Conservation (phyloP, 1,284 basidiomycete species). For the Marasmius tenuissimus region DNA sequence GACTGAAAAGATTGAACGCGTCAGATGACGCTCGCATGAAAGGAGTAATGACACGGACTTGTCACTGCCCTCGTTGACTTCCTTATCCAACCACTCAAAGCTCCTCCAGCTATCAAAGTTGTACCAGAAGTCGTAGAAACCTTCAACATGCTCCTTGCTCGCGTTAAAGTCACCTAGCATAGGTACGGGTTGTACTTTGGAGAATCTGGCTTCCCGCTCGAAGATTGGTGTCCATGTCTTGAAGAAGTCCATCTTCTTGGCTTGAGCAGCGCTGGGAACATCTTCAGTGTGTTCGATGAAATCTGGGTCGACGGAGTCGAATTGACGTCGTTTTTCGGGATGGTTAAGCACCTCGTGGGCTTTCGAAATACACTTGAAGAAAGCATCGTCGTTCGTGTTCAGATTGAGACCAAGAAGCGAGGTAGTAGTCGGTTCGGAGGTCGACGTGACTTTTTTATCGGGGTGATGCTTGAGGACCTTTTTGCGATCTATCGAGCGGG, state of each 20-base stretch:
- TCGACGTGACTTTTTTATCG: slow-evolving; percentile 88
- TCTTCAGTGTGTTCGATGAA: slow-evolving; percentile 78
- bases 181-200: slow-evolving; percentile 86
- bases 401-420: slow-evolving; percentile 38
- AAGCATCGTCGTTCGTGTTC: slow-evolving; percentile 88
- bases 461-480: slow-evolving; percentile 99
- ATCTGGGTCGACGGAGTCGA: slow-evolving; percentile 92
- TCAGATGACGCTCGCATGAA: neutral
- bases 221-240: slow-evolving; percentile 79
- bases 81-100: slow-evolving; percentile 99
- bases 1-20: slow-evolving; percentile 48
- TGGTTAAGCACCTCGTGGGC: slow-evolving; percentile 91
- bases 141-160: slow-evolving; percentile 83
- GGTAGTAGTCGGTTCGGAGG: slow-evolving; percentile 52
- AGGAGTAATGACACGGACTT: slow-evolving; percentile 51
- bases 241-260: slow-evolving; percentile 61
- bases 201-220: slow-evolving; percentile 91
- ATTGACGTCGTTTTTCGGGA: slow-evolving; percentile 88
- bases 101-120: slow-evolving; percentile 99
- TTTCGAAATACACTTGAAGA: slow-evolving; percentile 99
- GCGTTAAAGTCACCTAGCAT: slow-evolving; percentile 74
- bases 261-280: slow-evolving; percentile 66
- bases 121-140: slow-evolving; percentile 99
- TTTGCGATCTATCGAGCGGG: slow-evolving; percentile 74
- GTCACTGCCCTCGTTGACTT: slow-evolving; percentile 97